phyloP scores from a whole-genome alignment of 306 rosid species.

The Pyrus bretschneideri region DNA sequence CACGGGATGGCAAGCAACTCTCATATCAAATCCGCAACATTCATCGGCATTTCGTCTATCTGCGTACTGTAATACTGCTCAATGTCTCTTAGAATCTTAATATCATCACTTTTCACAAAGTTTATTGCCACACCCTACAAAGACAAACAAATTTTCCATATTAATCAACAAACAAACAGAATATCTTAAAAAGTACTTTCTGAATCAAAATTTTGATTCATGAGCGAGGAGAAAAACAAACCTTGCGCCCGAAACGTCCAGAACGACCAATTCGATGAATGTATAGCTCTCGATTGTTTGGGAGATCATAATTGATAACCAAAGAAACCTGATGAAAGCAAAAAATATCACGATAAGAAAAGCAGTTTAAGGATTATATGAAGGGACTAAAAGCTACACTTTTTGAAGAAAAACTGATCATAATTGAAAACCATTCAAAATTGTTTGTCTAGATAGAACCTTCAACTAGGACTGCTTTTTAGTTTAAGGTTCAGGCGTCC shows the following conservation, averaged over 20 bases:
- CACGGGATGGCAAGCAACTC: conserved; percentile 1
- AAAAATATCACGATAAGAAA: not conserved
- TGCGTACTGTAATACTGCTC: conserved; percentile 97
- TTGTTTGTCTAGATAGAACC: no score
- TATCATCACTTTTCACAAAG: conserved; percentile 93
- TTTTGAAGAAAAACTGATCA: no score
- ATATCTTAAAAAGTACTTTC: not conserved
- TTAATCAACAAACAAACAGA: not conserved
- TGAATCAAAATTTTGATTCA: not conserved
- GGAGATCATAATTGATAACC: conserved; percentile 93
- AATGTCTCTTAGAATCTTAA: conserved; percentile 89
- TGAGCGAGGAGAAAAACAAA: conserved; percentile 9
- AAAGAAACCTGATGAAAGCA: conserved; percentile 57
- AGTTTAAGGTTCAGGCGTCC: no score
- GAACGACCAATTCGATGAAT: conserved; percentile 97
- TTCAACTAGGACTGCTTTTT: no score
- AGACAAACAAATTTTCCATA: conserved; percentile 9
- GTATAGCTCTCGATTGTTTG: conserved; percentile 95
- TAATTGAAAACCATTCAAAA: no score
- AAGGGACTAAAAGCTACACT: no score
- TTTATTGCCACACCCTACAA: conserved; percentile 96
- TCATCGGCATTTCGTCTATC: conserved; percentile 99
- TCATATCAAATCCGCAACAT: conserved; percentile 88
- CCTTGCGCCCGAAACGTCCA: conserved; percentile 99
- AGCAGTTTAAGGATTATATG: not conserved